Conservation (phyloP, 371 early-diverging fungal species). For the Nematocida ironsii region DNA sequence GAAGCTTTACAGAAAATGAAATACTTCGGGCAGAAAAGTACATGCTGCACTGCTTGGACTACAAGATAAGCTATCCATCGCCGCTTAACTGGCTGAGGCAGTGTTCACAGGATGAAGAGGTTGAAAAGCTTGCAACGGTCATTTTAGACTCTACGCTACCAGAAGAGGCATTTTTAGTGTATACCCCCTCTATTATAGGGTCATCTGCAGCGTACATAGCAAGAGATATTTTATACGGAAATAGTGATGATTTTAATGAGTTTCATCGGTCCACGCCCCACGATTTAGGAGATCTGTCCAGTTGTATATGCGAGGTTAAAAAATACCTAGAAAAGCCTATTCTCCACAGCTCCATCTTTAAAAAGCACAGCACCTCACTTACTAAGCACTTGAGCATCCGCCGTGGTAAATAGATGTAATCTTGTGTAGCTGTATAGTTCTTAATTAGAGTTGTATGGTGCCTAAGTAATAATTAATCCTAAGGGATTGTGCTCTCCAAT, state of each 20-base stretch:
- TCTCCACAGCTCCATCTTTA: constrained; percentile 49
- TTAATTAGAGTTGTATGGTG: too few relatives aligned
- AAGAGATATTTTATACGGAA: constrained; percentile 74
- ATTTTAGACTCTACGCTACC: constrained; percentile 86
- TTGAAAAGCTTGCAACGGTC: constrained; percentile 85
- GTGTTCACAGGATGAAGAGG: constrained; percentile 70
- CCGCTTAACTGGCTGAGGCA: constrained; percentile 68
- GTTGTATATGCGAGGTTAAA: constrained; percentile 34
- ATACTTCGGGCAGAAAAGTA: constrained; percentile 69
- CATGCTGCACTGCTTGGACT: constrained; percentile 68
- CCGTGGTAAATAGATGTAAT: neutral
- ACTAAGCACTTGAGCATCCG: constrained; percentile 37
- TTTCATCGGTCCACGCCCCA: constrained; percentile 26
- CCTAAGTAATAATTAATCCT: too few relatives aligned
- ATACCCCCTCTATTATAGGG: constrained; percentile 77
- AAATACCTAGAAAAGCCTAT: constrained; percentile 31
- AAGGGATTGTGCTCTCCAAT: too few relatives aligned
- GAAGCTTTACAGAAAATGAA: constrained; percentile 63
- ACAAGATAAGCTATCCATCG: constrained; percentile 63
- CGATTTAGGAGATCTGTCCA: neutral
- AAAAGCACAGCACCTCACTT: constrained; percentile 49
- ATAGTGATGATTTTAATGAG: constrained; percentile 70
- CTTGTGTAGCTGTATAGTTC: neutral
- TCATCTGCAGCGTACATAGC: constrained; percentile 81
- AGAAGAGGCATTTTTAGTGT: constrained; percentile 77